Evolutionary conservation across 1,139 yeast species (phyloP).

Genomic region (Scheffersomyces quercinus): DNA sequence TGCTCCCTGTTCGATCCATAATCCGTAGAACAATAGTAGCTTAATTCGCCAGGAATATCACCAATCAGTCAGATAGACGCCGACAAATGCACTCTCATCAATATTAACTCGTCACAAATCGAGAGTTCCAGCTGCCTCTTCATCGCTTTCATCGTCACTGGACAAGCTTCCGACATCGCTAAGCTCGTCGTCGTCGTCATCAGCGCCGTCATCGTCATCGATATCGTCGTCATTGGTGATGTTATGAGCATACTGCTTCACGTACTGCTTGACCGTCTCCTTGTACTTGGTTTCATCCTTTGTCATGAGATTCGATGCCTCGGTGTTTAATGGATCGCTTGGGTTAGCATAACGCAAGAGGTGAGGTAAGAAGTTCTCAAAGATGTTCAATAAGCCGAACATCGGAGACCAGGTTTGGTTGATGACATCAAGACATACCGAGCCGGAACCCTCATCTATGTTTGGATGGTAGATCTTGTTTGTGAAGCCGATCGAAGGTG

Average conservation of each 20-base stretch:
- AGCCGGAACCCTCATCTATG: slow-evolving; percentile 85
- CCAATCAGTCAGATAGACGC: no score
- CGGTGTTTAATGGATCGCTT: slow-evolving; percentile 89
- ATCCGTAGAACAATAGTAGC: no score
- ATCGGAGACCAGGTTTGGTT: slow-evolving; percentile 99
- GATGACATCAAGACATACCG: slow-evolving; percentile 94
- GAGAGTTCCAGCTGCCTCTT: slow-evolving; percentile 11
- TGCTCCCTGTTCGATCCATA: no score
- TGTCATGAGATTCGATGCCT: slow-evolving; percentile 81
- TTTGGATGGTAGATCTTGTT: slow-evolving; percentile 94
- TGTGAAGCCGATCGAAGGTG: slow-evolving; percentile 93
- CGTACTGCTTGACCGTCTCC: slow-evolving; percentile 71
- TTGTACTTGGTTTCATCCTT: slow-evolving; percentile 70
- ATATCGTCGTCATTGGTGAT: slow-evolving; percentile 37
- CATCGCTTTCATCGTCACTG: slow-evolving; percentile 46
- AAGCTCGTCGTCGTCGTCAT: slow-evolving; percentile 34
- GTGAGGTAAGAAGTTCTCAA: slow-evolving; percentile 93
- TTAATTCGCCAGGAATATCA: no score
- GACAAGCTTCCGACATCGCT: slow-evolving; percentile 49
- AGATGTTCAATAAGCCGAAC: slow-evolving; percentile 88
- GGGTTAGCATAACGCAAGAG: slow-evolving; percentile 90
- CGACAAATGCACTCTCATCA: no score
- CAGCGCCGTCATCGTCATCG: slow-evolving; percentile 35
- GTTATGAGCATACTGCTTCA: slow-evolving; percentile 65
- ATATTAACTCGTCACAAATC: slow-evolving; percentile 5